Evolutionary conservation across 108 stramenopile genomes (phyloP).

Genomic region (Nannochloropsis salina): DNA sequence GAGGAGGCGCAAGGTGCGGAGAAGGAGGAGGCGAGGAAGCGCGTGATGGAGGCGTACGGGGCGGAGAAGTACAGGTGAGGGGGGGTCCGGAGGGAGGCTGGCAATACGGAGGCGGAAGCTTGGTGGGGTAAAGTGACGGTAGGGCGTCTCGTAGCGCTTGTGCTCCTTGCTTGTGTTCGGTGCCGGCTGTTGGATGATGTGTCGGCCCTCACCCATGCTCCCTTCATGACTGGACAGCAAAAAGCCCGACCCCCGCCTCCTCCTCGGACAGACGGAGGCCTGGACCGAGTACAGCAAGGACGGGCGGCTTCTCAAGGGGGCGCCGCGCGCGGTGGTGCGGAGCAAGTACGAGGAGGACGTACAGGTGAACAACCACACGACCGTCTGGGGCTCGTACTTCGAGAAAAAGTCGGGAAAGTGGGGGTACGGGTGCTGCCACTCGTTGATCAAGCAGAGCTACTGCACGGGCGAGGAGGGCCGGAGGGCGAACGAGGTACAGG

Average conservation of each 20-base stretch:
- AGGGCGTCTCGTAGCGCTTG: no score
- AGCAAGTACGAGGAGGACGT: constrained; percentile 97
- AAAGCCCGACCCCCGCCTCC: constrained; percentile 24
- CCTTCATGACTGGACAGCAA: neutral
- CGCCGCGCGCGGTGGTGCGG: constrained; percentile 54
- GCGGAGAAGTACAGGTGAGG: constrained; percentile 67
- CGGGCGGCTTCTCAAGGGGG: constrained; percentile 65
- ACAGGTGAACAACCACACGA: constrained; percentile 72
- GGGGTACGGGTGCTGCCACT: constrained; percentile 96
- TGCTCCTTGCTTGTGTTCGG: no score
- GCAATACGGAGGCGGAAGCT: constrained; percentile 27
- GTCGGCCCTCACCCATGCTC: neutral
- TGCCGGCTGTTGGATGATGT: no score
- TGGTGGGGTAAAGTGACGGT: no score
- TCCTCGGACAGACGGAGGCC: constrained; percentile 50
- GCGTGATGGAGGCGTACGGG: constrained; percentile 87
- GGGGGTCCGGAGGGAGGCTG: constrained; percentile 57
- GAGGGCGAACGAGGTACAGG: constrained; percentile 55
- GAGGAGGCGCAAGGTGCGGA: constrained; percentile 60
- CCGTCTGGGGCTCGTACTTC: constrained; percentile 95
- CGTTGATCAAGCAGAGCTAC: constrained; percentile 73
- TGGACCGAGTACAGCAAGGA: constrained; percentile 73
- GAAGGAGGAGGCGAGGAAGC: constrained; percentile 69
- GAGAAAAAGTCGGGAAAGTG: constrained; percentile 71
- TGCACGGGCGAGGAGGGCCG: constrained; percentile 88